Evolutionary conservation across 495 filamentous ascomycete genomes (phyloP).

Genomic region (Oidiodendron maius): DNA sequence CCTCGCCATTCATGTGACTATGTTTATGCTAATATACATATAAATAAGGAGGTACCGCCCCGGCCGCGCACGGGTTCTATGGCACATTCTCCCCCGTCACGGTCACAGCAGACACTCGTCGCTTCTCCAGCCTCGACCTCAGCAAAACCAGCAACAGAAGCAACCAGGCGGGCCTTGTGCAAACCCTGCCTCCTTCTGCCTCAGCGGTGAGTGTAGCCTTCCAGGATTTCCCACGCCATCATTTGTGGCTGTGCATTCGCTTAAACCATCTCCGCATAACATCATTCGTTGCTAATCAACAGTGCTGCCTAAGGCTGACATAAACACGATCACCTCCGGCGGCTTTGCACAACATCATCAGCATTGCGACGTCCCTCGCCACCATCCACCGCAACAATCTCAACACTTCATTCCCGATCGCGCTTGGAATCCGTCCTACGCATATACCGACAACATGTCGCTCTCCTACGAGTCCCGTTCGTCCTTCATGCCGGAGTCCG

Average conservation of each 20-base stretch:
- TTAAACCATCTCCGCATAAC: background rate
- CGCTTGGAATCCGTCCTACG: background rate
- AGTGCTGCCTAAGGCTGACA: background rate
- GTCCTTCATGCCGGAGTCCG: constrained; percentile 6
- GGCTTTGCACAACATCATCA: background rate
- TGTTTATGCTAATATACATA: too few relatives aligned
- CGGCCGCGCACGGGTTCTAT: too few relatives aligned
- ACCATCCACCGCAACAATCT: constrained; percentile 1
- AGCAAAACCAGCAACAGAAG: background rate
- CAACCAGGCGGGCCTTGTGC: background rate
- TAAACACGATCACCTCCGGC: background rate
- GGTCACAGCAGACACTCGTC: too few relatives aligned
- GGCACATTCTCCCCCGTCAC: too few relatives aligned
- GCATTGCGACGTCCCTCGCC: constrained; percentile 14
- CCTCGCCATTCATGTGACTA: too few relatives aligned
- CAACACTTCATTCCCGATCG: constrained; percentile 1
- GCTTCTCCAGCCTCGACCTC: too few relatives aligned
- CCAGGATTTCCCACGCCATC: background rate
- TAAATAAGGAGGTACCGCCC: too few relatives aligned
- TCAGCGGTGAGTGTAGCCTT: background rate
- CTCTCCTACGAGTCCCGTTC: constrained; percentile 15
- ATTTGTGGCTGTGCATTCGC: background rate
- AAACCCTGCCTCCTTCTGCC: too few relatives aligned
- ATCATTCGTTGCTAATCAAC: background rate
- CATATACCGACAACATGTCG: constrained; percentile 12